A percentile compares a stretch with the other conserved stretches of the same genome.
phyloP scores from a whole-genome alignment of 306 rosid genomes.

The Pterocarpus macrocarpus region DNA sequence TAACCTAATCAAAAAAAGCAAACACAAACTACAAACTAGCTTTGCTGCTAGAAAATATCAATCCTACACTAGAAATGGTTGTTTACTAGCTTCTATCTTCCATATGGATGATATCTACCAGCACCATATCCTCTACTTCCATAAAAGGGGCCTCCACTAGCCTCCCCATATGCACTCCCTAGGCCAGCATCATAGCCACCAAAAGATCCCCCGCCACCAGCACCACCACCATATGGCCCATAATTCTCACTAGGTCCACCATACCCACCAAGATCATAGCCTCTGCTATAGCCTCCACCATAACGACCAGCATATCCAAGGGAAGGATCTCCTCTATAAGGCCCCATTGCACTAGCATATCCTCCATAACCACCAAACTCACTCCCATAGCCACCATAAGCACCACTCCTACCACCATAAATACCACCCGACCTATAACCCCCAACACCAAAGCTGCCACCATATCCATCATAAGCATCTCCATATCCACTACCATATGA shows the following conservation, averaged over 20 bases:
- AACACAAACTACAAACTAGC: conserved; percentile 37
- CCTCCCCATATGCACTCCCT: conserved; percentile 72
- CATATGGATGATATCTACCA: conserved; percentile 95
- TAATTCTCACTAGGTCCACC: conserved; percentile 84
- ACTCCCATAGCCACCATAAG: conserved; percentile 75
- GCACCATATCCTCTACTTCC: conserved; percentile 89
- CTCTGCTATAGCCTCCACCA: conserved; percentile 83
- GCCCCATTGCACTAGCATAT: conserved; percentile 78
- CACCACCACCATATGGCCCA: conserved; percentile 72
- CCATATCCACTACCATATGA: conserved; percentile 79
- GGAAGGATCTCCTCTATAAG: conserved; percentile 86
- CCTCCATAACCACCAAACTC: conserved; percentile 92
- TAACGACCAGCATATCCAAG: conserved; percentile 82
- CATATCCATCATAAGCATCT: conserved; percentile 83
- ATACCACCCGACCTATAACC: conserved; percentile 73
- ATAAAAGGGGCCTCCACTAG: conserved; percentile 81
- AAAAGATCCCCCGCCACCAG: conserved; percentile 61
- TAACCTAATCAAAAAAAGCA: conserved; percentile 27
- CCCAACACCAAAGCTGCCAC: conserved; percentile 73
- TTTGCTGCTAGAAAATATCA: conserved; percentile 39
- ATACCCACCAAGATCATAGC: conserved; percentile 87
- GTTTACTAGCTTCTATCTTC: conserved; percentile 66
- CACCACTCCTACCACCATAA: conserved; percentile 67
- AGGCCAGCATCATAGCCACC: conserved; percentile 69
- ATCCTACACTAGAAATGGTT: conserved; percentile 50